Evolutionary conservation across 371 early-diverging fungal species (phyloP).

Genomic region (Mucor indicus): DNA sequence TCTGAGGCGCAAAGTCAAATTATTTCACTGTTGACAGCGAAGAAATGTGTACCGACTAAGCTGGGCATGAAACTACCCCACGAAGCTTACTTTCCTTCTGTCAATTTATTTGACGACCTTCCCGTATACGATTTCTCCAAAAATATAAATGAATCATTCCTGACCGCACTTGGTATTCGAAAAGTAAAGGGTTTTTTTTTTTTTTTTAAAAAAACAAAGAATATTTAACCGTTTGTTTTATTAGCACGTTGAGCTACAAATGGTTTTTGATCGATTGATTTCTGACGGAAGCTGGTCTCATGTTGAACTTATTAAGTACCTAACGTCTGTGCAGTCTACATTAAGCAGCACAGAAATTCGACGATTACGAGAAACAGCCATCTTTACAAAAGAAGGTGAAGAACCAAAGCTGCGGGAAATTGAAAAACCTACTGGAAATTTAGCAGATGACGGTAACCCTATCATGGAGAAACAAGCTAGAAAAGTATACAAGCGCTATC

Average conservation of each 20-base stretch:
- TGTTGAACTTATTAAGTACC: slow-evolving; percentile 78
- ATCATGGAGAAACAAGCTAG: slow-evolving; percentile 20
- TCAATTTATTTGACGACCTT: slow-evolving; percentile 83
- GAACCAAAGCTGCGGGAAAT: slow-evolving; percentile 22
- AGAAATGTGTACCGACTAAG: slow-evolving; percentile 72
- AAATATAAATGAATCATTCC: slow-evolving; percentile 54
- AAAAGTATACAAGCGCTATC: slow-evolving; percentile 46
- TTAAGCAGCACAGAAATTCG: slow-evolving; percentile 60
- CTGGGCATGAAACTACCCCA: slow-evolving; percentile 66
- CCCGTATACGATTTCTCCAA: slow-evolving; percentile 63
- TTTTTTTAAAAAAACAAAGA: neutral
- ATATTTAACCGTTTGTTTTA: neutral
- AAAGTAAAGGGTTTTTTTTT: slow-evolving; percentile 37
- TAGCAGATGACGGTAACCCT: slow-evolving; percentile 13
- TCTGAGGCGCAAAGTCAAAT: slow-evolving; percentile 42
- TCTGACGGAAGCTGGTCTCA: slow-evolving; percentile 87
- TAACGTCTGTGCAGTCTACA: slow-evolving; percentile 66
- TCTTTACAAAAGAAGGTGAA: slow-evolving; percentile 66
- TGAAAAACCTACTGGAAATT: slow-evolving; percentile 7
- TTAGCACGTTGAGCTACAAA: slow-evolving; percentile 82
- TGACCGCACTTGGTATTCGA: slow-evolving; percentile 78
- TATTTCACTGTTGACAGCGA: slow-evolving; percentile 39
- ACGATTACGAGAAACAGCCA: slow-evolving; percentile 61
- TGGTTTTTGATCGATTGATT: slow-evolving; percentile 81
- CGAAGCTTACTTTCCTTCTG: slow-evolving; percentile 77